Conservation (phyloP, 805 yeast species). For the Hanseniaspora hatyaiensis region DNA sequence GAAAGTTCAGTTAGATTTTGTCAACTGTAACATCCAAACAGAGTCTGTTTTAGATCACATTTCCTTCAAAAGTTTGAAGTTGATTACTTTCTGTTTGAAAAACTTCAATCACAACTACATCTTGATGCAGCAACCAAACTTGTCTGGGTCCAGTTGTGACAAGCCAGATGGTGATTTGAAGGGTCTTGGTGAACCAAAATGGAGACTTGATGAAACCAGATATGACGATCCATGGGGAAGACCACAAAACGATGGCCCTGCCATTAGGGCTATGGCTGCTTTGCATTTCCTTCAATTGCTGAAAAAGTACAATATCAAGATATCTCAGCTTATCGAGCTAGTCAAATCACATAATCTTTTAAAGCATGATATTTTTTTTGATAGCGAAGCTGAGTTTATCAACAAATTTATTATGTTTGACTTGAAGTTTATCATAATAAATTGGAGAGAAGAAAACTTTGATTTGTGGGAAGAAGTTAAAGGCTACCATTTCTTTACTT, state of each 20-base stretch:
- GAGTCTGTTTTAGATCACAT: conserved; percentile 17
- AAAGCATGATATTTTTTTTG: conserved; percentile 17
- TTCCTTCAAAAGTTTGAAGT: conserved; percentile 18
- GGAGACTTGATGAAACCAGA: conserved; percentile 49
- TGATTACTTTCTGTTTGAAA: conserved; percentile 36
- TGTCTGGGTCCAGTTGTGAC: conserved; percentile 47
- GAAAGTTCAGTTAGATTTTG: conserved; percentile 34
- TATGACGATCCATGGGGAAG: conserved; percentile 75
- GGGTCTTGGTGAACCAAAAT: conserved; percentile 88
- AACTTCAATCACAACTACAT: conserved; percentile 49
- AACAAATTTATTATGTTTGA: conserved; percentile 52
- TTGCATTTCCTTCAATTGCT: conserved; percentile 42
- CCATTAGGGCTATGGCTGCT: conserved; percentile 59
- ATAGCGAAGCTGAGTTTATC: conserved; percentile 35
- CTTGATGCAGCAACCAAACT: conserved; percentile 58
- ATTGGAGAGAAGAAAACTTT: conserved; percentile 61
- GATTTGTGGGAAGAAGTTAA: conserved; percentile 89
- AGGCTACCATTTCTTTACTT: conserved; percentile 68
- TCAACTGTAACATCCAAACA: conserved; percentile 22
- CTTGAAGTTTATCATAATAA: conserved; percentile 45
- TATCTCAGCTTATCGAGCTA: conserved; percentile 25
- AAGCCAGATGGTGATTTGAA: conserved; percentile 29
- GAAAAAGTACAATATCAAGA: conserved; percentile 25
- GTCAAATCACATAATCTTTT: conserved; percentile 15
- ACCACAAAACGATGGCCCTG: conserved; percentile 94